These are phyloP conservation scores for Pascua guehoae DNA, from an alignment of 1,284 basidiomycete species.

Conservation along the genomic window DNA sequence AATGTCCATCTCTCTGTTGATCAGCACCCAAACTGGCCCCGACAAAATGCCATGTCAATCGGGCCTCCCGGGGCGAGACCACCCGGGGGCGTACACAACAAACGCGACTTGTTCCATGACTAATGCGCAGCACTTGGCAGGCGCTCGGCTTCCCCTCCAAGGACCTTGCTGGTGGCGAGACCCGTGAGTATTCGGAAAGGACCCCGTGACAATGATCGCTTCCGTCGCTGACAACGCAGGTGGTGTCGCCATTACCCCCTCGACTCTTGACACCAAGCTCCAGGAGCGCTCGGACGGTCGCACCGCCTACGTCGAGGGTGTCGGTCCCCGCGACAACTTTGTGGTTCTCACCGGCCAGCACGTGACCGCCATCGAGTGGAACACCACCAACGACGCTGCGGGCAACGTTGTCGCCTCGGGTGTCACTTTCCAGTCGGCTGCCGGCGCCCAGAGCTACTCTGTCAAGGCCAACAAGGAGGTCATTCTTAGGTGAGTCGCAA, in stretches of 20 bases:
- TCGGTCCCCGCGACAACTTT: constrained; percentile 60
- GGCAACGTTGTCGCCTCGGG: constrained; percentile 57
- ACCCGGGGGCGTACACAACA: background rate
- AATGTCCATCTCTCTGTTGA: no score
- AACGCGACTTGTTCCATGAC: background rate
- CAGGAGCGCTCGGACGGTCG: constrained; percentile 63
- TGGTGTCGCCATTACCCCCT: constrained; percentile 56
- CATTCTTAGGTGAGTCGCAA: constrained; percentile 12
- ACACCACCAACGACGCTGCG: constrained; percentile 49
- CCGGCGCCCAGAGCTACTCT: constrained; percentile 26
- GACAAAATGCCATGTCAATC: background rate
- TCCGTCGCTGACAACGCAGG: constrained; percentile 5
- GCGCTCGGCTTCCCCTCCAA: constrained; percentile 54
- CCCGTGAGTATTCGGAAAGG: constrained; percentile 5
- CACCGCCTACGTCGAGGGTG: constrained; percentile 63
- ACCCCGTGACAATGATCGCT: no score
- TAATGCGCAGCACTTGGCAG: constrained; percentile 35
- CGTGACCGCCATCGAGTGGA: constrained; percentile 64
- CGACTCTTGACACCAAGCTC: constrained; percentile 63
- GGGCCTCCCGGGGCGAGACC: background rate
- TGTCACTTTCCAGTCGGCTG: constrained; percentile 56
- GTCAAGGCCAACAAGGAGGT: constrained; percentile 17
- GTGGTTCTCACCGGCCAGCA: constrained; percentile 57
- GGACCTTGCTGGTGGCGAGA: constrained; percentile 40
- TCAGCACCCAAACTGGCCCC: no score